Percentiles rank a stretch among this genome's conserved stretches.
These are phyloP conservation scores for Gyromitra esculenta DNA, from an alignment of 2,329 filamentous ascomycete genomes.

Conservation along the genomic window DNA sequence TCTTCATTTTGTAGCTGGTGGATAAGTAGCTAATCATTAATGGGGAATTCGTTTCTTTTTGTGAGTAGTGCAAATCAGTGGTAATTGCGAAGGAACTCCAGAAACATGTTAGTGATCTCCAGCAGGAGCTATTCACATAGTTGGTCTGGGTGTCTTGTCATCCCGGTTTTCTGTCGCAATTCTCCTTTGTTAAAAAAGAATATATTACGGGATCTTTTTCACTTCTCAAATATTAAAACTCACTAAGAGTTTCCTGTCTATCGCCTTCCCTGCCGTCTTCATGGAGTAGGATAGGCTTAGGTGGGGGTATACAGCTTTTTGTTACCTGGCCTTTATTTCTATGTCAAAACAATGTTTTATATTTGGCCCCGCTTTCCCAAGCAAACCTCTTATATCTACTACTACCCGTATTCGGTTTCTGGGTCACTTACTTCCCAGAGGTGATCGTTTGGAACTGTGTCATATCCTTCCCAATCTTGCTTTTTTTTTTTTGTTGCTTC, in stretches of 20 bases:
- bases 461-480: conserved; percentile 10
- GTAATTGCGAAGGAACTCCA: conserved; percentile 49
- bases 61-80: conserved; percentile 46
- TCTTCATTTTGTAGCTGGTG: not conserved
- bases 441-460: conserved; percentile 16
- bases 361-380: conserved; percentile 20
- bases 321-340: conserved; percentile 13
- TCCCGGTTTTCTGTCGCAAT: conserved; percentile 8
- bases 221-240: conserved; percentile 56
- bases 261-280: conserved; percentile 21
- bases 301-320: conserved; percentile 22
- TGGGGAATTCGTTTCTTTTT: conserved; percentile 5
- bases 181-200: conserved; percentile 47
- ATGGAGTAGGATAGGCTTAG: not conserved
- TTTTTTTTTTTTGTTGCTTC: conserved; percentile 9
- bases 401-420: not conserved
- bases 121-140: conserved; percentile 49
- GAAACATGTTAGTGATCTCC: conserved; percentile 47
- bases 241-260: conserved; percentile 20
- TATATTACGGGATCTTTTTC: conserved; percentile 44
- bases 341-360: conserved; percentile 13
- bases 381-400: conserved; percentile 17
- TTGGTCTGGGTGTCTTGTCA: conserved; percentile 3
- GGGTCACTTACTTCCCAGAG: conserved; percentile 21
- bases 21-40: conserved; percentile 5